These are phyloP conservation scores for Tetrahymena thermophila DNA, from an alignment of 73 alveolate genomes.

Conservation along the genomic window DNA sequence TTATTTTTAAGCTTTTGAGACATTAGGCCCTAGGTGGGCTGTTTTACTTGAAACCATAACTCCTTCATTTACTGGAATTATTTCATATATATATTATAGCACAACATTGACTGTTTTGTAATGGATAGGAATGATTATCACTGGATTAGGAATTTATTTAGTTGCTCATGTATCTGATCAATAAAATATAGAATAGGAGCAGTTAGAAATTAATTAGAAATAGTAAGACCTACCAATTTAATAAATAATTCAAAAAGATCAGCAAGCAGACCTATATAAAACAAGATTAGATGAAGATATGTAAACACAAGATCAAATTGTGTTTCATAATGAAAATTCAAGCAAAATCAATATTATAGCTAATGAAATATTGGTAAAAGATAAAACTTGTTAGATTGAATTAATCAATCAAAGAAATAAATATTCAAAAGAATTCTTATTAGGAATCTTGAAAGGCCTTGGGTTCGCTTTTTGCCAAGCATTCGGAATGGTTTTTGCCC, in stretches of 20 bases:
- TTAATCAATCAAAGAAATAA: no score
- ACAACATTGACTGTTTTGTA: not conserved
- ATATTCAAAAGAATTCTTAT: not conserved
- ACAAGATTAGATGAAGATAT: not conserved
- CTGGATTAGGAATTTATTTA: not conserved
- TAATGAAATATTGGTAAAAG: no score
- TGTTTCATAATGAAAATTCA: not conserved
- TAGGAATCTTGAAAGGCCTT: not conserved
- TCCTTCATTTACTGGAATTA: not conserved
- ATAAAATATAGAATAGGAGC: not conserved
- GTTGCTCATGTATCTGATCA: not conserved
- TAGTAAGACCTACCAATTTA: no score
- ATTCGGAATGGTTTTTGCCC: not conserved
- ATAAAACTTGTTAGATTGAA: no score
- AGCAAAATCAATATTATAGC: not conserved
- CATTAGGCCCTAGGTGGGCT: not conserved
- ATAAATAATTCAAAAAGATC: not conserved
- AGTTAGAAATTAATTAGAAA: not conserved
- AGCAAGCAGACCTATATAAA: not conserved
- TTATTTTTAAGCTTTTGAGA: not conserved
- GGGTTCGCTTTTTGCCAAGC: not conserved
- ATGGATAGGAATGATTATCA: not conserved
- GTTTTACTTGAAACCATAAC: not conserved
- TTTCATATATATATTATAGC: not conserved
- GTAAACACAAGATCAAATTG: not conserved